Conservation (phyloP, 2,329 filamentous ascomycete genomes). For the Exophiala bonariae region DNA sequence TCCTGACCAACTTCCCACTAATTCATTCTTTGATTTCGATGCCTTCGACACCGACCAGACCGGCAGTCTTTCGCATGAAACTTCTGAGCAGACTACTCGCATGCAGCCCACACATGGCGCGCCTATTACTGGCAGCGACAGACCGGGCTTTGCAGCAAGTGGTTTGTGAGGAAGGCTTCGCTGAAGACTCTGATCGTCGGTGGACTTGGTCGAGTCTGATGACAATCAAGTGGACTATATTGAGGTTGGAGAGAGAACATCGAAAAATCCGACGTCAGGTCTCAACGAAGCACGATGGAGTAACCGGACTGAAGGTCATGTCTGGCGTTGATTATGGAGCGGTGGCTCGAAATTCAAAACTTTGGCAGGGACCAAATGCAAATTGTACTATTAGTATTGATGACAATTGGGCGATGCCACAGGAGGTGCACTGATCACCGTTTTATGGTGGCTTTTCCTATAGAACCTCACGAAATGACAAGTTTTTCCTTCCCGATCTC, state of each 20-base stretch:
- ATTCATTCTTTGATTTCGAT: conserved; percentile 58
- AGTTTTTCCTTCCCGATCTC: no score
- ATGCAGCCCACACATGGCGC: conserved; percentile 56
- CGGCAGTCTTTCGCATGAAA: conserved; percentile 48
- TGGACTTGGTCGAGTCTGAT: conserved; percentile 47
- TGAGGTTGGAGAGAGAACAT: conserved; percentile 42
- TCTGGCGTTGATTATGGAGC: conserved; percentile 37
- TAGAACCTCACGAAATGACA: conserved; percentile 1
- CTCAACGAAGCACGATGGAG: conserved; percentile 15
- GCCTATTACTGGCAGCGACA: conserved; percentile 55
- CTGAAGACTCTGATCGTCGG: conserved; percentile 35
- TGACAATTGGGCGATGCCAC: conserved; percentile 19
- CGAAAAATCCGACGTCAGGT: conserved; percentile 32
- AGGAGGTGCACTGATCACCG: conserved; percentile 21
- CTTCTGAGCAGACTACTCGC: conserved; percentile 51
- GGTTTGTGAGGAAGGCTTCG: conserved; percentile 43
- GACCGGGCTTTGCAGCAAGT: conserved; percentile 54
- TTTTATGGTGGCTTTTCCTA: neutral
- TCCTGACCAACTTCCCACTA: conserved; percentile 47
- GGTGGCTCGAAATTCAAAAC: conserved; percentile 42
- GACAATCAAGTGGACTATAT: conserved; percentile 47
- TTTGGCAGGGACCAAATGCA: conserved; percentile 31
- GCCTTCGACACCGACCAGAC: conserved; percentile 46
- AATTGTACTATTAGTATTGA: conserved; percentile 20
- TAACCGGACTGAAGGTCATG: conserved; percentile 20